phyloP scores from a whole-genome alignment of 164 flowering plant species.

The Litsea cubeba region DNA sequence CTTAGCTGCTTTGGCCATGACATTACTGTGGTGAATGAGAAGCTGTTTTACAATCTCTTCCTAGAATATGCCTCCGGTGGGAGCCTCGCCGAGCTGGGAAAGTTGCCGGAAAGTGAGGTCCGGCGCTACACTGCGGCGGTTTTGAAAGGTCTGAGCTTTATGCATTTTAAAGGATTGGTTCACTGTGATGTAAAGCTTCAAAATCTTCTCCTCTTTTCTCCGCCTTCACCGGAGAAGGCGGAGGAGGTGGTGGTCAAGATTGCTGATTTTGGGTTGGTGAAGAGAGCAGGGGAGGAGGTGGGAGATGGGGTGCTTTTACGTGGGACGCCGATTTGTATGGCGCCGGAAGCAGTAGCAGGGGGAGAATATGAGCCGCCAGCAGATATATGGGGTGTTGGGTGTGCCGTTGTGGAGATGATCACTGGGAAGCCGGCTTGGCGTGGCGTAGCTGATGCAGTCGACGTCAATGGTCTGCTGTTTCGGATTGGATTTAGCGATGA shows the following conservation, averaged over 20 bases:
- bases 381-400: constrained; percentile 68
- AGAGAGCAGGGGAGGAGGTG: constrained; percentile 13
- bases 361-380: constrained; percentile 28
- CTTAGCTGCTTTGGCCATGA: constrained; percentile 46
- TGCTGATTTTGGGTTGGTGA: constrained; percentile 81
- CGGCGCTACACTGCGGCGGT: constrained; percentile 36
- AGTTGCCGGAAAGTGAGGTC: constrained; percentile 38
- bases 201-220: constrained; percentile 40
- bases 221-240: neutral
- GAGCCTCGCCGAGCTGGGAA: constrained; percentile 39
- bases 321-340: constrained; percentile 58
- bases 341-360: constrained; percentile 43
- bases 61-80: constrained; percentile 61
- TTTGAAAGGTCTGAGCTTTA: constrained; percentile 35
- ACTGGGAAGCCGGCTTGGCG: constrained; percentile 46
- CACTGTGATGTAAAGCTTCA: constrained; percentile 78
- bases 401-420: constrained; percentile 54
- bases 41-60: constrained; percentile 39
- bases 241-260: constrained; percentile 33
- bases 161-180: constrained; percentile 58
- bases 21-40: constrained; percentile 31
- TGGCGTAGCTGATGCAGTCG: constrained; percentile 1
- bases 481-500: constrained; percentile 30
- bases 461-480: constrained; percentile 21
- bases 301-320: constrained; percentile 11